Percentiles rank a stretch among this genome's conserved stretches.
phyloP scores from a whole-genome alignment of 2,329 filamentous ascomycete species.

The Sporothrix brunneoviolacea region DNA sequence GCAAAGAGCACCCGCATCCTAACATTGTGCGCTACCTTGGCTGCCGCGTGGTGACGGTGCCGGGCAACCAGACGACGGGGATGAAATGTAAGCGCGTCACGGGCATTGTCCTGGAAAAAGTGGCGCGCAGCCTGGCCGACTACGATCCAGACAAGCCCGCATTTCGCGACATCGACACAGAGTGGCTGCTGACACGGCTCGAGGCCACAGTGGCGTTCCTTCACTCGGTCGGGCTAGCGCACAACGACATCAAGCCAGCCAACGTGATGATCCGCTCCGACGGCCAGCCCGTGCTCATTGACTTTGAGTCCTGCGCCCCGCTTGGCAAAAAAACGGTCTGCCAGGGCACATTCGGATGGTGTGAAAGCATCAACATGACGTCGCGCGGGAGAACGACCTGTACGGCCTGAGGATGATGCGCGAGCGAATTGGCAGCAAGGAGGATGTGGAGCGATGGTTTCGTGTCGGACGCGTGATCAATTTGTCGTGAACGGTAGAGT shows the following conservation, averaged over 20 bases:
- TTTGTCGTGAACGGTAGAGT: too few relatives aligned
- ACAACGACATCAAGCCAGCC: slow-evolving; percentile 1
- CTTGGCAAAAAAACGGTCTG: background rate
- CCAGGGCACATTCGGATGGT: background rate
- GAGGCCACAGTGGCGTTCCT: background rate
- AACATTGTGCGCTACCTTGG: background rate
- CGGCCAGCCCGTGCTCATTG: slow-evolving; percentile 1
- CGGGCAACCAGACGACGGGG: background rate
- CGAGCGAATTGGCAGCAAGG: background rate
- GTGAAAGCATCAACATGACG: background rate
- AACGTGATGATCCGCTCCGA: background rate
- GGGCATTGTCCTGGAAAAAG: background rate
- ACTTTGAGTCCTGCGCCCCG: background rate
- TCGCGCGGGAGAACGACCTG: slow-evolving; percentile 1
- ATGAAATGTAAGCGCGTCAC: background rate
- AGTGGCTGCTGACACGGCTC: background rate
- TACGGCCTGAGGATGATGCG: background rate
- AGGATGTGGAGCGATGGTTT: background rate
- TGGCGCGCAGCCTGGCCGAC: background rate
- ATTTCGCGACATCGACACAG: background rate
- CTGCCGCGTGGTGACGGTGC: background rate
- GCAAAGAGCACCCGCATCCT: background rate
- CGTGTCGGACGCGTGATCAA: too few relatives aligned
- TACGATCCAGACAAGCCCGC: background rate
- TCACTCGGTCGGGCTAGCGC: background rate